A percentile compares a stretch with the other conserved stretches of the same genome.
phyloP scores from a whole-genome alignment of 345 rosid species.

The Eucalyptus rudis region DNA sequence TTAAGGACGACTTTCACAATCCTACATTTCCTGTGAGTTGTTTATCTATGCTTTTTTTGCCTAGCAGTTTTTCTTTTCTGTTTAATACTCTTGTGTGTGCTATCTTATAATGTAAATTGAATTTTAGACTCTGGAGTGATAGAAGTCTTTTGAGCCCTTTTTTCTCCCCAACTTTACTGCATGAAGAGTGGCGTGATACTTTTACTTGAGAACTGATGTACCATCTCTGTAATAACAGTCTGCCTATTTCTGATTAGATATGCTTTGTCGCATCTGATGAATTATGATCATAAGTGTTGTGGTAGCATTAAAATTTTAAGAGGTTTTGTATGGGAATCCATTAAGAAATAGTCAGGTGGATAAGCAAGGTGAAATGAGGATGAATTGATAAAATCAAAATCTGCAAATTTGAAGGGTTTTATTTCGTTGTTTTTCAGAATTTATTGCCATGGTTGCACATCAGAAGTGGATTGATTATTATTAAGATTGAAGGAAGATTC shows the following conservation, averaged over 20 bases:
- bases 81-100: neutral
- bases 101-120: neutral
- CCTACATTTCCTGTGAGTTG: conserved; percentile 78
- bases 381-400: neutral
- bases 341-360: neutral
- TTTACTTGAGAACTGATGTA: neutral
- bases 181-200: neutral
- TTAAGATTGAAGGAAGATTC: neutral
- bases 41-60: neutral
- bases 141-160: neutral
- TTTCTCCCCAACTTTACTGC: neutral
- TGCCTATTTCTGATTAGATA: neutral
- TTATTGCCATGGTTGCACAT: neutral
- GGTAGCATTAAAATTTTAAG: neutral
- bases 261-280: neutral
- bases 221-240: neutral
- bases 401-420: neutral
- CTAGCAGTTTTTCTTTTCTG: neutral
- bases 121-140: neutral
- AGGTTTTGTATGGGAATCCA: neutral
- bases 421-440: neutral
- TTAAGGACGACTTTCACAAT: conserved; percentile 77
- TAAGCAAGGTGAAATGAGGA: neutral
- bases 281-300: neutral
- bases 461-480: neutral